A percentile compares a stretch with the other conserved stretches of the same genome.
phyloP scores from a whole-genome alignment of 192 early-diverging fungal species.

The Coemansia sp. region DNA sequence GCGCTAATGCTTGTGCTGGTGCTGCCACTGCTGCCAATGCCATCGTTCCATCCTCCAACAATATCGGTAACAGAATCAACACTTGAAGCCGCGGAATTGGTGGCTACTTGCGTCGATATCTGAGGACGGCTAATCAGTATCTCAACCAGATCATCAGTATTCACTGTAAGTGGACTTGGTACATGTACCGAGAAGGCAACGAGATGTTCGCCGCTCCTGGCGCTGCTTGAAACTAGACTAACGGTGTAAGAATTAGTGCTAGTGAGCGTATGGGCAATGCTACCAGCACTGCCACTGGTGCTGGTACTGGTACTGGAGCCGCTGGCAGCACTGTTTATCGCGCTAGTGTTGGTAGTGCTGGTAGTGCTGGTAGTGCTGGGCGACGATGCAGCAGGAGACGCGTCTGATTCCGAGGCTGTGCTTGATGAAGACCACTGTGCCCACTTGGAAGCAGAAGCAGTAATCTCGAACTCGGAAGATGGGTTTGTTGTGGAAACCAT shows the following conservation, averaged over 20 bases:
- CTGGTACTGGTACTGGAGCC: not conserved
- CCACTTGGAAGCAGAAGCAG: not conserved
- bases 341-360: not conserved
- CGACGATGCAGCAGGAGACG: not conserved
- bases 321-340: not conserved
- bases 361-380: not conserved
- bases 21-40: not conserved
- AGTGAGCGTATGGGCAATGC: not conserved
- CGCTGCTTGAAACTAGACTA: not conserved
- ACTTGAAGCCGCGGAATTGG: not conserved
- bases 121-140: constrained; percentile 14
- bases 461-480: not conserved
- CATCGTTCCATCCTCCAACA: not conserved
- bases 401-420: not conserved
- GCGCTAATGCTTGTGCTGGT: not conserved
- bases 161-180: constrained; percentile 7
- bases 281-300: not conserved
- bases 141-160: constrained; percentile 22
- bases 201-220: not conserved
- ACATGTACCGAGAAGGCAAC: constrained; percentile 6
- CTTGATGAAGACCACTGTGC: not conserved
- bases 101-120: not conserved
- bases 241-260: not conserved
- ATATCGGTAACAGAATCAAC: not conserved
- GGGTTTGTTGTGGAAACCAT: not conserved